Evolutionary conservation across 768 basidiomycete species (phyloP).

Genomic region (Serpula lacrymans): DNA sequence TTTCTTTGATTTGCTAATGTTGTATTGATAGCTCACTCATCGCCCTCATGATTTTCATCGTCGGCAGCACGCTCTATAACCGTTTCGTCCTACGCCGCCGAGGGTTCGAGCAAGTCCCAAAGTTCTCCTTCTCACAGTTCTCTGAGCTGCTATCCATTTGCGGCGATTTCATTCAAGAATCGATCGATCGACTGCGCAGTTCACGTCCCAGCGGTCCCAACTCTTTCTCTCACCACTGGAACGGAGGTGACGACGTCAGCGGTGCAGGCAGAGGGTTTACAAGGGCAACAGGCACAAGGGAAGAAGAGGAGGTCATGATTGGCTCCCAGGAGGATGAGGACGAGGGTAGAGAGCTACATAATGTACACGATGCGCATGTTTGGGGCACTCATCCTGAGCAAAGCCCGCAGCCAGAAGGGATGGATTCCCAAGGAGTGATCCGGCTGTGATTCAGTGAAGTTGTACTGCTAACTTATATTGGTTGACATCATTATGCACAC

Average conservation of each 20-base stretch:
- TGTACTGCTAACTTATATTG: too few relatives aligned
- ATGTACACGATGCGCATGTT: not conserved
- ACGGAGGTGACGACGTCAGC: too few relatives aligned
- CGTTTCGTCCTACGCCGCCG: conserved; percentile 68
- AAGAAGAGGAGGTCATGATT: conserved; percentile 26
- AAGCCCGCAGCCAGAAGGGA: not conserved
- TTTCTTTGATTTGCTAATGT: not conserved
- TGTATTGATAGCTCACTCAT: conserved; percentile 44
- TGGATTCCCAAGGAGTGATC: not conserved
- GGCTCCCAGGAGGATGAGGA: not conserved
- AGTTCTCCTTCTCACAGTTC: conserved; percentile 37
- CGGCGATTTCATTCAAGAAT: conserved; percentile 18
- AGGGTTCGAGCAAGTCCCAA: conserved; percentile 73
- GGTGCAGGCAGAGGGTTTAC: too few relatives aligned
- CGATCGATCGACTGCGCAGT: too few relatives aligned
- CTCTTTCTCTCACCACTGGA: too few relatives aligned
- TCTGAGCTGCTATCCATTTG: conserved; percentile 20
- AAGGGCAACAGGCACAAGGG: too few relatives aligned
- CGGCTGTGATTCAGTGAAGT: conserved; percentile 3
- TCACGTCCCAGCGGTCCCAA: too few relatives aligned
- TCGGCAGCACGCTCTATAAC: conserved; percentile 73
- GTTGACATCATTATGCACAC: too few relatives aligned
- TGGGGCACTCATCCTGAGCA: not conserved
- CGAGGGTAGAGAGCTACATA: conserved; percentile 4
- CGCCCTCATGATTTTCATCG: conserved; percentile 59